Evolutionary conservation across 495 filamentous ascomycete genomes (phyloP), one percentile per base, ranked within the genome.

Genomic region (Hypoxylon intermedium): DNA sequence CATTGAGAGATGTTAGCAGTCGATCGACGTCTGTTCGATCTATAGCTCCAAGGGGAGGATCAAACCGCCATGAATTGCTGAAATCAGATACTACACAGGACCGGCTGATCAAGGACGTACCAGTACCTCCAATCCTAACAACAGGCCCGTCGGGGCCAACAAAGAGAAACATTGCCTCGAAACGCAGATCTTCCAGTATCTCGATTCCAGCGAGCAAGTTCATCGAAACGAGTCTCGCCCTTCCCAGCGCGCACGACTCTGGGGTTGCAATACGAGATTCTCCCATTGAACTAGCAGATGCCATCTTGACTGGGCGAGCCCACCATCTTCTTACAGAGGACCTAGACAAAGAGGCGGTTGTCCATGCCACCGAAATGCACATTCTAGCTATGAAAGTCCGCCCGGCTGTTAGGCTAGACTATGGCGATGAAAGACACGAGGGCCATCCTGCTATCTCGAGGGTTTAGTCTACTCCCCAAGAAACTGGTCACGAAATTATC

Each of bases 381-480:
- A 71, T 30, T 46, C 60, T 64, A 4, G 60, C 58, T 23, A 43
- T 66, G 46, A 76, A 77, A 33, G 67, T 76, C 44, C 71, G 70
- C 9, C 67, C 70, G 23, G 66, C 70, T 15, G 6, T 53, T 12
- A 70, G 61, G 0, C 11, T 70, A 6, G 5, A 36, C 0, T 37
- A 26, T 7, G 47, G 38, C 3, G 58, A 34, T 16, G 24, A 26
- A 6, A 24, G 15, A 7, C 57, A 65, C 26, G 28, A 31, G 2
- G 66, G 60, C 20, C 66, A 68, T 13, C 5, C 24, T 12, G 33
- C 16, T 16, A 52, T 51, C 2, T 54, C 61, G 6, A 68, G 62
- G 49, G 54, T 68, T 12, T 53, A 59, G 23, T 31, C 53, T 7
- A 37, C 49, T 48, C 5, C n/a, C 11, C 28, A 51, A 9, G 31